Base-by-base conservation (phyloP, 2,329 filamentous ascomycete genomes). In the Myriosclerotinia duriaeana region DNA sequence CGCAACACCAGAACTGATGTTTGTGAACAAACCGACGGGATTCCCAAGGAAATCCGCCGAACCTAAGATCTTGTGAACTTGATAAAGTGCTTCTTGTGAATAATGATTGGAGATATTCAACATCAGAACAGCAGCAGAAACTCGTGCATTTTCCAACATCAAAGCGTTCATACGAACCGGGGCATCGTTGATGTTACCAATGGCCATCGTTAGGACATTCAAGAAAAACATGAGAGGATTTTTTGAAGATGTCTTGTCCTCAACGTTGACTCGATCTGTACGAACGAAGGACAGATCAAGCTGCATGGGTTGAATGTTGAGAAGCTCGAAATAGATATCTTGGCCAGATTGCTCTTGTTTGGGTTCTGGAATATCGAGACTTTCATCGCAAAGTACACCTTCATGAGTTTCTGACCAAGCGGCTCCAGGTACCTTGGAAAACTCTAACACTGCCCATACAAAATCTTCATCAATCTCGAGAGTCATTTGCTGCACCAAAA, bases 161-260 rank as follows among this genome's bases (percentile, higher is more conserved):
- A 99, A 82, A 0, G 95, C 92, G 70, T 98, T 99, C 76, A 99
- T 87, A 58, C 92, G 89, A 64, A 99, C 88, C 0, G 95, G 96
- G 8, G 95, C 95, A 78, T 99, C 96, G 74, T 99, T 99, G 81
- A 99, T 92, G 74, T 99, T 99, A 70, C 95, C 95, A 74, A 99
- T 95, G 17, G 95, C 96, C 95, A 99, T 99, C 0, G 96, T 98
- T 82, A 99, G 88, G 72, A 98, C 92, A 75, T 99, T 98, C 77
- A 98, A 88, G 76, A 97, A 93, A 81, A 98, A 99, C 93, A 98
- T 98, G 77, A 99, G 84, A 0, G 96, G 96, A 75, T 97, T 99
- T 53, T 87, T 88, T 1, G 92, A 92, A 17, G 92, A 92, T 56
- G 93, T 90, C 72, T 95, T 96, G 77, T 98, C 93, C 77, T 98